A percentile compares a stretch with the other conserved stretches of the same genome.
These are phyloP conservation scores for Phytophthora hybrid DNA, from an alignment of 352 stramenopile species.

Conservation along the genomic window DNA sequence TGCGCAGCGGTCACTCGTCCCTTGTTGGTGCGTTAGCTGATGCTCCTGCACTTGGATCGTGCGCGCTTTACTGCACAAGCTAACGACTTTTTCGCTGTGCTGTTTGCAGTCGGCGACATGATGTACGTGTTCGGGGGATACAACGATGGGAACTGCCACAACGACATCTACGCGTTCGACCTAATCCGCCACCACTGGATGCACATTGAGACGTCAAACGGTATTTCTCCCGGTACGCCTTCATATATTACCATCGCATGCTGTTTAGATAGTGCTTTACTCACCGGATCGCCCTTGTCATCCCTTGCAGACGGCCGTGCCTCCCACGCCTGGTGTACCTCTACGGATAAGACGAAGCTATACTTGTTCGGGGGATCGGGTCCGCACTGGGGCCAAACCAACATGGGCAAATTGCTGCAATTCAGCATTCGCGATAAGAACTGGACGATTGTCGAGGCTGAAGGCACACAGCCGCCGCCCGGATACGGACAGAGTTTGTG, in stretches of 20 bases:
- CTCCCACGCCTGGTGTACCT: constrained; percentile 80
- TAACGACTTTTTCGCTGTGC: constrained; percentile 9
- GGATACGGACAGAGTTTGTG: constrained; percentile 84
- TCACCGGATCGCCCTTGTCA: background rate
- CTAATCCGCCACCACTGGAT: constrained; percentile 83
- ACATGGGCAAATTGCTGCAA: constrained; percentile 88
- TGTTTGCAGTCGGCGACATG: constrained; percentile 63
- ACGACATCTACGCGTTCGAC: constrained; percentile 87
- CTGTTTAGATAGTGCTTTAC: constrained; percentile 1
- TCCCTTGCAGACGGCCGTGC: constrained; percentile 62
- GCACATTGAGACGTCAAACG: constrained; percentile 77
- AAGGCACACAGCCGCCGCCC: constrained; percentile 70
- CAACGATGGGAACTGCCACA: constrained; percentile 89
- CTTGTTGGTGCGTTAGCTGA: constrained; percentile 62
- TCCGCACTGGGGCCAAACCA: constrained; percentile 86
- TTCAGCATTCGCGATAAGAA: constrained; percentile 83
- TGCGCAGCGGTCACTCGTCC: constrained; percentile 84
- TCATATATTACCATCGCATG: background rate
- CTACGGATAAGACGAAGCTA: constrained; percentile 77
- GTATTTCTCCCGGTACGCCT: constrained; percentile 67
- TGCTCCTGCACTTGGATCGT: background rate
- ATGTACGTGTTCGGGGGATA: constrained; percentile 90
- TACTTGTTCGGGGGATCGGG: constrained; percentile 84
- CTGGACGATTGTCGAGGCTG: constrained; percentile 80
- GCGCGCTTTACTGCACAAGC: background rate